Conservation (phyloP, 2,329 filamentous ascomycete genomes). For the Colletotrichum nymphaeae region DNA sequence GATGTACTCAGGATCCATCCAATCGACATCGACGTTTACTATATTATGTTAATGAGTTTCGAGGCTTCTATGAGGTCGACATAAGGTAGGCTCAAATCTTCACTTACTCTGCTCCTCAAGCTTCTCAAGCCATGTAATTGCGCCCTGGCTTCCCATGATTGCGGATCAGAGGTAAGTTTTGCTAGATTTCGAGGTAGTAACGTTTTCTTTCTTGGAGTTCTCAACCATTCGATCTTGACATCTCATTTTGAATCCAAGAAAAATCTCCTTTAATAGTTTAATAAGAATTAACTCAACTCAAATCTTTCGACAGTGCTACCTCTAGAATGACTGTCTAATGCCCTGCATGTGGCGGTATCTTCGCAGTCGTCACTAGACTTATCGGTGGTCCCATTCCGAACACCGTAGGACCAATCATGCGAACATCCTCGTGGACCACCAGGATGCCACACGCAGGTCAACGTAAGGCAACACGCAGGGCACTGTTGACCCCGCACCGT, state of each 20-base stretch:
- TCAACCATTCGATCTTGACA: neutral
- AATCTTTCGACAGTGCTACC: neutral
- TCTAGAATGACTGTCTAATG: neutral
- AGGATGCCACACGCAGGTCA: constrained; percentile 27
- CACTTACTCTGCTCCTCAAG: constrained; percentile 51
- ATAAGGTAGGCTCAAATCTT: no score
- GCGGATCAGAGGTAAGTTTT: neutral
- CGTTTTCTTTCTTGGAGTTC: neutral
- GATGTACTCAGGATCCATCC: constrained; percentile 62
- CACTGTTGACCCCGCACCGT: constrained; percentile 31
- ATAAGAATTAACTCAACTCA: neutral
- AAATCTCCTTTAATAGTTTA: neutral
- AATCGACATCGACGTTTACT: constrained; percentile 65
- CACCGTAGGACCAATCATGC: constrained; percentile 1
- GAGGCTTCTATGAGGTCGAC: neutral
- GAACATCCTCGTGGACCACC: neutral
- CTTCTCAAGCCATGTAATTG: constrained; percentile 54
- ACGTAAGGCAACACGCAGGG: constrained; percentile 39
- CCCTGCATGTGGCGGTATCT: constrained; percentile 26
- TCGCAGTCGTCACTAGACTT: neutral
- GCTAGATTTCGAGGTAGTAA: neutral
- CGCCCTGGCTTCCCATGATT: constrained; percentile 46
- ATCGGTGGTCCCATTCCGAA: constrained; percentile 15
- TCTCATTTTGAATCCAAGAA: neutral
- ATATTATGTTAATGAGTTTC: neutral